Evolutionary conservation across 2,329 filamentous ascomycete species (phyloP).

Genomic region (Penicillium sp.): DNA sequence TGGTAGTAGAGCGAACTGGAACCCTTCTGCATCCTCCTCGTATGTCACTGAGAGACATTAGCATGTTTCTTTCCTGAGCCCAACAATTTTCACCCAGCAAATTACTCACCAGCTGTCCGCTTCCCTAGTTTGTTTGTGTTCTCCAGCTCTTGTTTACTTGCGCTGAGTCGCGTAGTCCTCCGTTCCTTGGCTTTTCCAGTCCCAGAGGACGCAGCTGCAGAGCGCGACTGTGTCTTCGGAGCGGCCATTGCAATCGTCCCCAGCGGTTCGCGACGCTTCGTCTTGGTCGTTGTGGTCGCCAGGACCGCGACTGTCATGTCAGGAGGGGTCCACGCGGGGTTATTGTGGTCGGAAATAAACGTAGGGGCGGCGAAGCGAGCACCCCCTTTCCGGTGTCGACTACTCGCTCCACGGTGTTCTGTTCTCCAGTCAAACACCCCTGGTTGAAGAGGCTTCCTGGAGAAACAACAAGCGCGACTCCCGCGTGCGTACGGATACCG

Average conservation of each 20-base stretch:
- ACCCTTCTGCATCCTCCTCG: slow-evolving; percentile 69
- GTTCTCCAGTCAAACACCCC: not conserved
- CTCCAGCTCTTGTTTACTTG: slow-evolving; percentile 26
- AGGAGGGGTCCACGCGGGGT: slow-evolving; percentile 22
- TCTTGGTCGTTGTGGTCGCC: slow-evolving; percentile 27
- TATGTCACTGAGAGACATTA: slow-evolving; percentile 38
- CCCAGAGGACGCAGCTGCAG: slow-evolving; percentile 22
- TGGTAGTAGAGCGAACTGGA: slow-evolving; percentile 63
- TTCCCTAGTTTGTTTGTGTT: slow-evolving; percentile 34
- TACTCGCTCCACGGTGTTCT: not conserved
- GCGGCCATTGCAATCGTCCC: slow-evolving; percentile 32
- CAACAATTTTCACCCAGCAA: too few species aligned
- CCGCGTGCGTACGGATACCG: not conserved
- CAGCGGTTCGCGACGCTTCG: slow-evolving; percentile 33
- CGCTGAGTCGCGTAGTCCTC: slow-evolving; percentile 30
- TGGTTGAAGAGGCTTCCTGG: slow-evolving; percentile 1
- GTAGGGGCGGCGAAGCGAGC: slow-evolving; percentile 13
- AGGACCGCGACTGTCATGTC: slow-evolving; percentile 36
- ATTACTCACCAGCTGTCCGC: slow-evolving; percentile 32
- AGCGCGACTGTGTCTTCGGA: slow-evolving; percentile 32
- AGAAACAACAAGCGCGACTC: not conserved
- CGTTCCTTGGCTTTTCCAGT: slow-evolving; percentile 19
- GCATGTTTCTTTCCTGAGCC: not conserved
- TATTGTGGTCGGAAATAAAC: slow-evolving; percentile 24
- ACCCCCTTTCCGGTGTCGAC: not conserved